phyloP scores from a whole-genome alignment of 2,329 filamentous ascomycete species.

The Emericellopsis atlantica region DNA sequence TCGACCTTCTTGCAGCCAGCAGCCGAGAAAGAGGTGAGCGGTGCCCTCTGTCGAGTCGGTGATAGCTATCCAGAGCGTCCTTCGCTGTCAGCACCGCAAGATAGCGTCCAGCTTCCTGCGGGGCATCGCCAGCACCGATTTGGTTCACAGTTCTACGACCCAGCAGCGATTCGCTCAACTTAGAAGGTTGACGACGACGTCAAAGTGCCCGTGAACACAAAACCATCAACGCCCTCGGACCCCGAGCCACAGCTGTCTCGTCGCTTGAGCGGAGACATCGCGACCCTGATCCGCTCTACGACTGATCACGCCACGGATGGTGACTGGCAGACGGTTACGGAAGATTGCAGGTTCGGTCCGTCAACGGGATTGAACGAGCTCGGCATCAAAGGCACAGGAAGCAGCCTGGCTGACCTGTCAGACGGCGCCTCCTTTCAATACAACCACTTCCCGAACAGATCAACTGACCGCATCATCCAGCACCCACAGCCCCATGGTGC shows the following conservation, averaged over 20 bases:
- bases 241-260: background rate
- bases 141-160: conserved; percentile 17
- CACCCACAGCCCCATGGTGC: conserved; percentile 8
- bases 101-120: no score
- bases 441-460: conserved; percentile 7
- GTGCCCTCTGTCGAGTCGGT: conserved; percentile 16
- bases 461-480: conserved; percentile 13
- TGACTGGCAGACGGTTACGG: conserved; percentile 23
- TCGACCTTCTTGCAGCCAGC: conserved; percentile 21
- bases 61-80: no score
- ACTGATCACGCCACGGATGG: conserved; percentile 1
- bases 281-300: background rate
- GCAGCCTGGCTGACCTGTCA: conserved; percentile 28
- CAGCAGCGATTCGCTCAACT: conserved; percentile 20
- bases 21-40: conserved; percentile 29
- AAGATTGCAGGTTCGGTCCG: conserved; percentile 11
- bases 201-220: conserved; percentile 17
- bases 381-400: conserved; percentile 19
- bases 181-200: conserved; percentile 27
- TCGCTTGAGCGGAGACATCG: background rate
- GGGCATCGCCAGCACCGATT: no score
- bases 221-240: background rate
- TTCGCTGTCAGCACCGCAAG: no score
- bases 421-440: conserved; percentile 12
- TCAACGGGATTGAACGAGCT: conserved; percentile 10